A percentile compares a stretch with the other conserved stretches of the same genome.
Conservation (phyloP, 1,139 yeast species). For the Candida pseudoviswanathii region DNA sequence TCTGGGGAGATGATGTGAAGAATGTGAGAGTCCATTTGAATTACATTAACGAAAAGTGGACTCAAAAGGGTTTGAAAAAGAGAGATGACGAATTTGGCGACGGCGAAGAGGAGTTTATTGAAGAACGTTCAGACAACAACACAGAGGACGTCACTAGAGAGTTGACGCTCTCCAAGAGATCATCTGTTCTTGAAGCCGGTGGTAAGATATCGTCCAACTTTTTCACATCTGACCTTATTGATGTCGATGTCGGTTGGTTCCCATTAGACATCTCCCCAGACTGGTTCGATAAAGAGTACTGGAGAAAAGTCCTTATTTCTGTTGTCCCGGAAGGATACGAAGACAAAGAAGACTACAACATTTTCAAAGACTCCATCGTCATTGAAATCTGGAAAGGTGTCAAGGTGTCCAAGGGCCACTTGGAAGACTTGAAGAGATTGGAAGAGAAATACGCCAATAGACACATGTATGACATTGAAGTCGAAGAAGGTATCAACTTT, state of each 20-base stretch:
- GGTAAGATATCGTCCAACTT: conserved; percentile 51
- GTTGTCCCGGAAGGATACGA: conserved; percentile 69
- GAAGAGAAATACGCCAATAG: conserved; percentile 38
- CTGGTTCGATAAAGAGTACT: conserved; percentile 58
- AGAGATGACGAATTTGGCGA: conserved; percentile 22
- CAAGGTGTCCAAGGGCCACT: conserved; percentile 60
- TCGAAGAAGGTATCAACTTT: conserved; percentile 60
- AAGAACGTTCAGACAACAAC: background rate
- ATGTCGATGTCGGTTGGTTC: conserved; percentile 62
- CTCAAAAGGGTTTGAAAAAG: conserved; percentile 58
- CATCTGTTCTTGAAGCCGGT: conserved; percentile 41
- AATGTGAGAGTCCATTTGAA: conserved; percentile 70
- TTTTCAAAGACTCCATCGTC: conserved; percentile 52
- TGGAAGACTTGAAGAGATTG: conserved; percentile 50
- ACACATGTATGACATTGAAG: conserved; percentile 43
- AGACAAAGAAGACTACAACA: conserved; percentile 65
- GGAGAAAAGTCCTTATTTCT: conserved; percentile 55
- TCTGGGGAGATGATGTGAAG: conserved; percentile 49
- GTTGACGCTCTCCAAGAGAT: conserved; percentile 24
- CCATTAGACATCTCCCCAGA: conserved; percentile 60
- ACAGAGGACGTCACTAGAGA: background rate
- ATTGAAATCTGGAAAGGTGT: conserved; percentile 60
- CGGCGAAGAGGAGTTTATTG: background rate
- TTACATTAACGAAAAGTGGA: conserved; percentile 56
- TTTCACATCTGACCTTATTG: conserved; percentile 70